Evolutionary conservation across 768 basidiomycete species (phyloP), one percentile per base, ranked within the genome.

Genomic region (Cubamyces lactineus): DNA sequence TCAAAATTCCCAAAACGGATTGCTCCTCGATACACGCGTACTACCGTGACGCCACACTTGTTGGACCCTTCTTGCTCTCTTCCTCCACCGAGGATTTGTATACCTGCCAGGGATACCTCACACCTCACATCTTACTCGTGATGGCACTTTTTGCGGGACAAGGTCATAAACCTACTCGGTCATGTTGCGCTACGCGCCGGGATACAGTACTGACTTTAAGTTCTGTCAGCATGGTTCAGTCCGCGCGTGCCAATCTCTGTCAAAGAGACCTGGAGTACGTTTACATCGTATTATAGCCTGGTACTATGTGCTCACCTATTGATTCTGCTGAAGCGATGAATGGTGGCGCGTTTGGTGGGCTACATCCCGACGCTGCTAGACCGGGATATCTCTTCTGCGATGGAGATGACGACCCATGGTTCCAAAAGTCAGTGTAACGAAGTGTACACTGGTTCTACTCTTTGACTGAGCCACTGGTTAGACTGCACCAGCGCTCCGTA

Each of bases 321-420:
- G 19, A 39, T 17, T 24, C 46, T 42, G 19, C 7, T 24, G 19
- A 19, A 57, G 55, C n/a, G 12, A 9, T 34, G 5, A n/a, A 63
- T 28, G 62, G 56, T 2, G 62, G 56, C 2, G 5, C 17, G 1
- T 1, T 54, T 11, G 39, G 52, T 15, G 23, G 16, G 2, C n/a
- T 16, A 1, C 23, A 23, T 2, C 5, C 19, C 2, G 28, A 43
- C n/a, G 26, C 21, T 2, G 17, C 39, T 0, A 19, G 17, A 1
- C 21, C 56, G 0, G 40, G 21, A 15, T 58, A 63, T 21, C 17
- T 63, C 1, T 63, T 63, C 45, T 63, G 62, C 26, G 57, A 63
- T 7, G 57, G 56, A 3, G 43, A 17, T 16, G 57, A 63, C 45
- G 62, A 63, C 24, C 62, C 62, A 6, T 63, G 62, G 62, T 58